A percentile compares a stretch with the other conserved stretches of the same genome.
phyloP scores from a whole-genome alignment of 257 asterid species.

The Rehmannia glutinosa region DNA sequence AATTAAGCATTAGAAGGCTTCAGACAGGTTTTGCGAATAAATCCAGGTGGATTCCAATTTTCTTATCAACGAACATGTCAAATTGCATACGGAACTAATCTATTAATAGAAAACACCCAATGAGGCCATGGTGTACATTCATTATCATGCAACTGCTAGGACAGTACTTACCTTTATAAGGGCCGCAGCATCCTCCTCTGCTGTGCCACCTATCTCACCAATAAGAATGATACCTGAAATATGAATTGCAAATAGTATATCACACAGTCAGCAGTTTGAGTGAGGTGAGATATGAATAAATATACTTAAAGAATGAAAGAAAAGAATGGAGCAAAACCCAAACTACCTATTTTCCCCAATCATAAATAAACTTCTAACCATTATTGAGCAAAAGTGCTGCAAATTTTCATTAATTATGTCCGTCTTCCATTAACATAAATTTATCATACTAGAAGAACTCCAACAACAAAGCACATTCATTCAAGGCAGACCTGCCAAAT shows the following conservation, averaged over 20 bases:
- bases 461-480: background rate
- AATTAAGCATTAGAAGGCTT: no score
- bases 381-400: background rate
- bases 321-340: background rate
- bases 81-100: background rate
- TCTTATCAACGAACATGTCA: background rate
- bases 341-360: background rate
- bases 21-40: no score
- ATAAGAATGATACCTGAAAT: constrained; percentile 80
- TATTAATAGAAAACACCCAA: background rate
- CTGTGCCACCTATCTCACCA: constrained; percentile 99
- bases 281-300: background rate
- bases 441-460: background rate
- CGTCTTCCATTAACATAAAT: background rate
- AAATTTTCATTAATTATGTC: background rate
- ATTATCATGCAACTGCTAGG: constrained; percentile 8
- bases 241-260: constrained; percentile 13
- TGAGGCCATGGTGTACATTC: background rate
- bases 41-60: background rate
- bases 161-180: constrained; percentile 62
- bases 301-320: background rate
- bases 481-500: background rate
- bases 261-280: background rate
- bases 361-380: background rate
- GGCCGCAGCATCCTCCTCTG: constrained; percentile 98